A percentile compares a stretch with the other conserved stretches of the same genome.
phyloP scores from a whole-genome alignment of 2,329 filamentous ascomycete genomes.

The Periconia macrospinosa region DNA sequence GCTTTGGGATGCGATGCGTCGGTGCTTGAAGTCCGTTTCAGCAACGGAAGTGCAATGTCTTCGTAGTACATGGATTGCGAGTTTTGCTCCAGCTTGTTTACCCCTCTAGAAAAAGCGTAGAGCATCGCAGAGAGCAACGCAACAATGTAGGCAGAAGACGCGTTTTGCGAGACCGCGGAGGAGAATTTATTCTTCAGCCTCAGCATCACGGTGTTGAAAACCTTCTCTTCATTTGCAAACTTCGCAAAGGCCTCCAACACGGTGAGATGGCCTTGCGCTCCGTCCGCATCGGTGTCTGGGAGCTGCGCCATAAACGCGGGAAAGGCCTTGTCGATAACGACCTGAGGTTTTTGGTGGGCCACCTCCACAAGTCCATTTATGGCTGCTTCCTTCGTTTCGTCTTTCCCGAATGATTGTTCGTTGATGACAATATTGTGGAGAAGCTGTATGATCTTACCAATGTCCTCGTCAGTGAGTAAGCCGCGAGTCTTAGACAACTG shows the following conservation, averaged over 20 bases:
- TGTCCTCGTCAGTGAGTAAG: conserved; percentile 46
- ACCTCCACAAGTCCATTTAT: conserved; percentile 62
- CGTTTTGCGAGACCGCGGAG: conserved; percentile 55
- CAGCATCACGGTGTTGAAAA: conserved; percentile 66
- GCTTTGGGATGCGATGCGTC: conserved; percentile 32
- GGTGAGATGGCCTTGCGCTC: conserved; percentile 51
- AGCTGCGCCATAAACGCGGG: conserved; percentile 67
- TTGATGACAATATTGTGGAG: conserved; percentile 64
- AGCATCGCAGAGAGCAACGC: conserved; percentile 64
- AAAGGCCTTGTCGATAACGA: conserved; percentile 67
- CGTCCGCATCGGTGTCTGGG: conserved; percentile 58
- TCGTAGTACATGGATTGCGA: conserved; percentile 48
- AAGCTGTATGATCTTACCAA: conserved; percentile 58
- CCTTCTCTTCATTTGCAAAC: conserved; percentile 62
- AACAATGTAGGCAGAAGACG: conserved; percentile 58
- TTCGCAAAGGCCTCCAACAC: conserved; percentile 67
- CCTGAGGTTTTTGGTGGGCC: conserved; percentile 62
- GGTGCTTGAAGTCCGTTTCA: conserved; percentile 40
- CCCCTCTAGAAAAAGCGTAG: conserved; percentile 61
- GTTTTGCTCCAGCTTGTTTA: conserved; percentile 53
- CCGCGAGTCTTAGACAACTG: conserved; percentile 47
- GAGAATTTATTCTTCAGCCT: conserved; percentile 66
- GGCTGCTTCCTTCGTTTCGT: conserved; percentile 61
- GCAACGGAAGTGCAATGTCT: conserved; percentile 50
- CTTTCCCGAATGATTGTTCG: conserved; percentile 58